Evolutionary conservation across 179 eudicot genomes (phyloP), one percentile per base, ranked within the genome.

Genomic region (Camellia oleifera): DNA sequence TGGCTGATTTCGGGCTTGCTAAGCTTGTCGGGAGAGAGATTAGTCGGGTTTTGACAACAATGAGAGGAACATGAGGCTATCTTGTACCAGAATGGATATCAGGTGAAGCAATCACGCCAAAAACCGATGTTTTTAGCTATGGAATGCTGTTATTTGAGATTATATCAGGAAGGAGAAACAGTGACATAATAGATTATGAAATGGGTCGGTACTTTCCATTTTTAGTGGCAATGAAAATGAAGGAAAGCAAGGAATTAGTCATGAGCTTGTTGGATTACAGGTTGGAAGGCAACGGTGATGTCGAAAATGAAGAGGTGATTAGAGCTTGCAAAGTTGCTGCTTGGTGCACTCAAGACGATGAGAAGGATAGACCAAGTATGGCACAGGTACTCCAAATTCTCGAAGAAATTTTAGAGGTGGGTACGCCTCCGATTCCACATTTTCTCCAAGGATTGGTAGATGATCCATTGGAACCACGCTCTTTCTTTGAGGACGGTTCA

Each of bases 1-100:
- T 90, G 4, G 91, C 90, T 0, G 95, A 91, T 83, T 91, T 91
- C 54, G 95, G 95, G 8, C 70, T 90, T 78, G 95, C 95, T 8
- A 92, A 92, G 84, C 92, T 92, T 20, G 72, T 92, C 20, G 95
- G 93, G 40, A 83, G 93, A 11, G 92, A 92, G 2, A 90, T 92
- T 26, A 90, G 93, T 76, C 72, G 92, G 57, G 93, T 90, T 61
- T 84, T 91, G 26, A 90, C 95, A 20, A 91, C 91, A 64, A 88
- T 90, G 89, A 88, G 95, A 82, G 95, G 95, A 52, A 91, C 95
- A 0, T 77, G 86, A 80, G 95, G 95, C 42, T 91, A 91, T 58
- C 90, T 91, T 46, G 95, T 91, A 58, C 95, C 95, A 18, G 95
- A 92, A 64, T 92, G 92, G 93, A 80, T 90, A 23, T 90, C 93